Base-by-base conservation (phyloP, 139 green algal species). In the Chlorella sp. region DNA sequence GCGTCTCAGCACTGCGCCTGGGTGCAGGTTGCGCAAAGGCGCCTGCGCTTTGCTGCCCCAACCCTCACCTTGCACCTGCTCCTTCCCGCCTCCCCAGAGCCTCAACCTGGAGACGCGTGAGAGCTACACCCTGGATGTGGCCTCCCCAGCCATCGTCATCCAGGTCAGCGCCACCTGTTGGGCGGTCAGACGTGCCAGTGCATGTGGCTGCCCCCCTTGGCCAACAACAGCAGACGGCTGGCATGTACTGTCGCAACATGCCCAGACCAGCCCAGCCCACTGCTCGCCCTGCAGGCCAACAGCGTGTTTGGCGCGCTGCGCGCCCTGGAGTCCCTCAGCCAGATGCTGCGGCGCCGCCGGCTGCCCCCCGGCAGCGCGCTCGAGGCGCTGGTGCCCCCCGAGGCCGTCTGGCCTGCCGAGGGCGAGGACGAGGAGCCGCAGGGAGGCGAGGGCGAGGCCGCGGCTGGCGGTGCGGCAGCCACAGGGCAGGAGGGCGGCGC, bases 271-370 rank as follows among this genome's bases (percentile, higher is more conserved):
- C 46, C 46, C 11, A 11, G 8, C 46, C n/a, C n/a, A n/a, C n/a
- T n/a, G n/a, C n/a, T n/a, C n/a, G n/a, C n/a, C 51, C 51, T 82
- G 60, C 70, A 78, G 16, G 87, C 89, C 69, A 81, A 76, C 73
- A 86, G 76, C 7, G 87, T 92, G 40, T 93, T 77, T 58, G 92
- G 92, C 22, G 92, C 92, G 0, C 81, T 94, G 28, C 80, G 85
- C 5, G 92, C 72, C 0, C 60, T 94, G 80, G 92, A 94, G 78
- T 92, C 89, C 11, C 85, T 94, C 32, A 83, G 86, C 7, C 92
- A 94, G 90, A 88, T 94, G 46, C 68, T 92, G 19, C 75, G 84
- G 28, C 67, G 78, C 54, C 77, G 77, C 32, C 20, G 48, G 13
- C 51, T 81, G 51, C 28, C 34, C 14, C n/a, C 58, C 46, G 73